phyloP scores from a whole-genome alignment of 352 stramenopile genomes.

The Phytophthora pini region DNA sequence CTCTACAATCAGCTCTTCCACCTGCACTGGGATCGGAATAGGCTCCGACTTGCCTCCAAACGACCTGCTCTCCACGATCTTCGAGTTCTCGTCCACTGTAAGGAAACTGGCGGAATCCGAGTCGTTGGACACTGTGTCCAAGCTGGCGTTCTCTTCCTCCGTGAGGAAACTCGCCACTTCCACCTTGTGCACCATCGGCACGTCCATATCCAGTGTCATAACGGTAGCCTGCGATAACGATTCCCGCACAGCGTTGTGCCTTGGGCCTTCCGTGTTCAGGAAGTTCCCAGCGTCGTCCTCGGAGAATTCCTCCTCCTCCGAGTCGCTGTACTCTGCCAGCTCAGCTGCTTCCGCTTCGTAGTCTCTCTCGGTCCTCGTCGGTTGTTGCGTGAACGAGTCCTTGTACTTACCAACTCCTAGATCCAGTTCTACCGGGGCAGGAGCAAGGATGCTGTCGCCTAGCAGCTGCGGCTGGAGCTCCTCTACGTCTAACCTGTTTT shows the following conservation, averaged over 20 bases:
- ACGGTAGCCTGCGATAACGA: constrained; percentile 32
- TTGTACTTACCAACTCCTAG: constrained; percentile 70
- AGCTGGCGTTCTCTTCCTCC: constrained; percentile 46
- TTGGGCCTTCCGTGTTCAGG: constrained; percentile 34
- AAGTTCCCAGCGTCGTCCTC: constrained; percentile 45
- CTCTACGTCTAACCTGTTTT: constrained; percentile 43
- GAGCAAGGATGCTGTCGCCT: constrained; percentile 31
- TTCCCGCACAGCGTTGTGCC: constrained; percentile 20
- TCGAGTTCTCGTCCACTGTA: constrained; percentile 54
- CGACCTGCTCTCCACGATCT: constrained; percentile 47
- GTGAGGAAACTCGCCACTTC: constrained; percentile 62
- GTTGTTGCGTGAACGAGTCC: constrained; percentile 33
- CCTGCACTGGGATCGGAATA: constrained; percentile 29
- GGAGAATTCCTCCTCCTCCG: constrained; percentile 24
- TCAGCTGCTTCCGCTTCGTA: constrained; percentile 44
- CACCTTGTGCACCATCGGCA: constrained; percentile 44
- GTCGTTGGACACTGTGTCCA: constrained; percentile 39
- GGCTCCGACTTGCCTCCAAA: constrained; percentile 19
- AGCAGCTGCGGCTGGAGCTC: constrained; percentile 39
- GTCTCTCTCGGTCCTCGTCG: constrained; percentile 23
- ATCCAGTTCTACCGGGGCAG: constrained; percentile 43
- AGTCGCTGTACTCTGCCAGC: constrained; percentile 40
- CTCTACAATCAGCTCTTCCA: constrained; percentile 61
- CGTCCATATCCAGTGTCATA: constrained; percentile 34
- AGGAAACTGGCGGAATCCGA: constrained; percentile 49